These are phyloP conservation scores for Amanita subjunquillea DNA, from an alignment of 768 basidiomycete species.

Conservation along the genomic window DNA sequence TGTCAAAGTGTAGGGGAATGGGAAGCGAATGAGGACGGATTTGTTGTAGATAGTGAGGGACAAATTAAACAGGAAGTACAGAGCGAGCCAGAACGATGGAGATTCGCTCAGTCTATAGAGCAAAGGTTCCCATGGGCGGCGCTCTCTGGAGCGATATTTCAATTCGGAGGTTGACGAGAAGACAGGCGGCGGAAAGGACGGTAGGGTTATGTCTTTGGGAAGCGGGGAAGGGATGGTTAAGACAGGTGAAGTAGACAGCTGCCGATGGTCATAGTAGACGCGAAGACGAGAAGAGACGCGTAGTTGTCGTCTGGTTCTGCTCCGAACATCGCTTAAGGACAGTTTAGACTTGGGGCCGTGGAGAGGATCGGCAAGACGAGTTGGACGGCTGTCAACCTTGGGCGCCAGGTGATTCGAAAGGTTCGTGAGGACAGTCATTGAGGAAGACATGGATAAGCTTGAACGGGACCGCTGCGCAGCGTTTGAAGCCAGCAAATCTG, in stretches of 20 bases:
- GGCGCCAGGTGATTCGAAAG: neutral
- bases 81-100: constrained; percentile 46
- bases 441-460: neutral
- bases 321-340: neutral
- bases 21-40: constrained; percentile 80
- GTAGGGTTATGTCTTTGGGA: neutral
- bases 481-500: neutral
- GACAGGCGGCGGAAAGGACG: neutral
- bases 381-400: neutral
- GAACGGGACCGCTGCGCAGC: neutral
- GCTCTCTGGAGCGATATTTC: neutral
- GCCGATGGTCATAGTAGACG: neutral
- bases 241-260: neutral
- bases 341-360: neutral
- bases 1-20: constrained; percentile 93
- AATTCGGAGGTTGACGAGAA: neutral
- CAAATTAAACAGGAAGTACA: constrained; percentile 90
- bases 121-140: neutral
- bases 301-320: neutral
- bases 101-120: constrained; percentile 8
- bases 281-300: constrained; percentile 1
- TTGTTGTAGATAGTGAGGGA: constrained; percentile 95
- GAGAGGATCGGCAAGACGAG: neutral
- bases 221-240: neutral
- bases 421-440: neutral